Evolutionary conservation across 1,284 basidiomycete genomes (phyloP), one percentile per base, ranked within the genome.

Genomic region (Hemileia vastatrix): DNA sequence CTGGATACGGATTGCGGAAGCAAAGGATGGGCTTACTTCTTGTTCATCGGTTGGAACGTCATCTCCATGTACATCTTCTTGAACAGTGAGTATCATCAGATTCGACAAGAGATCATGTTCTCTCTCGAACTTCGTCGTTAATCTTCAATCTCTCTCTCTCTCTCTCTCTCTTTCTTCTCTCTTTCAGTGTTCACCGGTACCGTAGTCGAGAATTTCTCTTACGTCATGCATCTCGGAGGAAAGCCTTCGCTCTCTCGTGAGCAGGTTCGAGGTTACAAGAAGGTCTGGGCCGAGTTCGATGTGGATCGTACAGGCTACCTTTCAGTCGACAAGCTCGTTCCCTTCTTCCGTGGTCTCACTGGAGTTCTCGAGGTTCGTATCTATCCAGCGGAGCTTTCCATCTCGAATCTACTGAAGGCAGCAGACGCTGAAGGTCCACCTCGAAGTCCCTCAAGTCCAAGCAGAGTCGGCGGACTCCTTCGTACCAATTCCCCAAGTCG

Each of bases 1-100:
- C 77, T 83, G 4, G 81, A 86, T 33, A 86, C 88, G 0, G 94
- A 98, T 76, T 98, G 94, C 70, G 93, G 94, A 11, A 92, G 88
- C 69, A 77, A 82, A 9, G 80, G 80, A 4, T 94, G 92, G 87
- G 85, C 93, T 0, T 92, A 86, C 74, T 80, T 82, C 0, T 79
- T 98, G 23, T 96, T 95, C 78, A 95, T 95, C 70, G 83, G 87
- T 0, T 98, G 93, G 93, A 97, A 97, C 75, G 79, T 98, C 45
- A 80, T 96, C 54, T 92, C 89, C 81, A 95, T 96, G 90, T 92
- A 91, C 74, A 90, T 93, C 70, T 93, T 97, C 78, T 83, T 90
- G 69, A 95, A 95, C 79, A 86, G n/a, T n/a, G n/a, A n/a, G n/a
- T n/a, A n/a, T n/a, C n/a, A n/a, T n/a, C n/a, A n/a, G n/a, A n/a